Conservation (phyloP, 1,139 yeast species). For the Diutina mesorugosa region DNA sequence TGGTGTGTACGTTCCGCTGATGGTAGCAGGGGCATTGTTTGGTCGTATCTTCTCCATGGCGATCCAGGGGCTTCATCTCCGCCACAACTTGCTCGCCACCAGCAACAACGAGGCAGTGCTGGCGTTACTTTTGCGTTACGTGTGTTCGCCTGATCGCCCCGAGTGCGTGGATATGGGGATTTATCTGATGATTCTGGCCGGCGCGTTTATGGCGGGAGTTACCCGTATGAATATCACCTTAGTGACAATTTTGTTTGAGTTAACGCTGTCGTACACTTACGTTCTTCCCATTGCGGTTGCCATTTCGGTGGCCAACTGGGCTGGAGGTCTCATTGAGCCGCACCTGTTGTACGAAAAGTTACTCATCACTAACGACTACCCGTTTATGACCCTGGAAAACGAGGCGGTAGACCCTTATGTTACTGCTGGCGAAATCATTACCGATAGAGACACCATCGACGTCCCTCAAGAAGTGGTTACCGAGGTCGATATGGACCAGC, state of each 20-base stretch:
- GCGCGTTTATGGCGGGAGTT: conserved; percentile 59
- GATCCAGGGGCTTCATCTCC: conserved; percentile 20
- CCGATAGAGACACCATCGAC: conserved; percentile 10
- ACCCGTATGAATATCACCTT: conserved; percentile 54
- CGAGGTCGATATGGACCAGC: not conserved
- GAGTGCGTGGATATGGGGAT: conserved; percentile 41
- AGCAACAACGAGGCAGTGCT: not conserved
- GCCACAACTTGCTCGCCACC: conserved; percentile 6
- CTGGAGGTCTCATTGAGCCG: conserved; percentile 40
- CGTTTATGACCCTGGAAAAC: conserved; percentile 33
- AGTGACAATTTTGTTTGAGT: conserved; percentile 46
- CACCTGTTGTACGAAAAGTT: conserved; percentile 40
- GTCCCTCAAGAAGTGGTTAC: not conserved
- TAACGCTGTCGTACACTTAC: conserved; percentile 48
- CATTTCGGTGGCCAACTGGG: conserved; percentile 47
- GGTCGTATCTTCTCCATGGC: conserved; percentile 41
- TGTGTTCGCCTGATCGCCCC: conserved; percentile 7
- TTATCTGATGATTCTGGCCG: conserved; percentile 57
- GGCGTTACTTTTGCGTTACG: conserved; percentile 7
- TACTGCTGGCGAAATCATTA: conserved; percentile 26
- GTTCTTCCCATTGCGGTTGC: conserved; percentile 48
- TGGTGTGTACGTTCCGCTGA: conserved; percentile 58
- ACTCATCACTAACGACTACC: conserved; percentile 38
- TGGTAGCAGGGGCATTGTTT: conserved; percentile 57
- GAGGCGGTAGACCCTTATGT: conserved; percentile 25